Evolutionary conservation across 2,329 filamentous ascomycete species (phyloP).

Genomic region (Verticillium alfalfae): DNA sequence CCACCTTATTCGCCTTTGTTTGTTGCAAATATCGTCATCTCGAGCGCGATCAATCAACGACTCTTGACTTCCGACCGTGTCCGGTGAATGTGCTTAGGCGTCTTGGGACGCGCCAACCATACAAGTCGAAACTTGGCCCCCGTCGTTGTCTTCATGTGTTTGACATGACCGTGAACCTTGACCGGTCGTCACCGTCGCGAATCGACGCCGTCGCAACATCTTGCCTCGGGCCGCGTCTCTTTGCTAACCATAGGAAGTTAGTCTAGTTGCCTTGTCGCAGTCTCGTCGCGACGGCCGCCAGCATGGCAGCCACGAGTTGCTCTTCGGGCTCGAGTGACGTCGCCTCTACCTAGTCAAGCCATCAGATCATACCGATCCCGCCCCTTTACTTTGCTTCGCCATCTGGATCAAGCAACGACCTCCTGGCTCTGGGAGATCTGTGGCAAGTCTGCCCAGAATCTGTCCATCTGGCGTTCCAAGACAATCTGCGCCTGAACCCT

Average conservation of each 20-base stretch:
- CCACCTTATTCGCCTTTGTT: background rate
- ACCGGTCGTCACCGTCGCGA: background rate
- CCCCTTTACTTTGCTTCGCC: background rate
- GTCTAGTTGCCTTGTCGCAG: background rate
- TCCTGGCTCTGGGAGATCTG: background rate
- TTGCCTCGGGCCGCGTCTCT: background rate
- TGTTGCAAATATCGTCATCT: background rate
- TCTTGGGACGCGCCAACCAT: background rate
- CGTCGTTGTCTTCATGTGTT: background rate
- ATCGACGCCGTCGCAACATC: background rate
- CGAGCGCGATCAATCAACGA: background rate
- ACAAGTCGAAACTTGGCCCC: background rate
- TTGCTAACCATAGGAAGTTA: background rate
- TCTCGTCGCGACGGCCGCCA: background rate
- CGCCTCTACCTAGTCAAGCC: background rate
- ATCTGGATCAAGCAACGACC: background rate
- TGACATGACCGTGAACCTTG: background rate
- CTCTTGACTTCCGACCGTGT: background rate
- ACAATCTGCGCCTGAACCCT: background rate
- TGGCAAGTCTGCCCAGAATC: background rate
- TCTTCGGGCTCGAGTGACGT: background rate
- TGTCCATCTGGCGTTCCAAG: slow-evolving; percentile 3
- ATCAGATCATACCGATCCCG: background rate
- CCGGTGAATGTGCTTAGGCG: no score
- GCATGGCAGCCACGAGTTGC: background rate